Evolutionary conservation across 1,284 basidiomycete species (phyloP).

Genomic region (Ganoderma boninense): DNA sequence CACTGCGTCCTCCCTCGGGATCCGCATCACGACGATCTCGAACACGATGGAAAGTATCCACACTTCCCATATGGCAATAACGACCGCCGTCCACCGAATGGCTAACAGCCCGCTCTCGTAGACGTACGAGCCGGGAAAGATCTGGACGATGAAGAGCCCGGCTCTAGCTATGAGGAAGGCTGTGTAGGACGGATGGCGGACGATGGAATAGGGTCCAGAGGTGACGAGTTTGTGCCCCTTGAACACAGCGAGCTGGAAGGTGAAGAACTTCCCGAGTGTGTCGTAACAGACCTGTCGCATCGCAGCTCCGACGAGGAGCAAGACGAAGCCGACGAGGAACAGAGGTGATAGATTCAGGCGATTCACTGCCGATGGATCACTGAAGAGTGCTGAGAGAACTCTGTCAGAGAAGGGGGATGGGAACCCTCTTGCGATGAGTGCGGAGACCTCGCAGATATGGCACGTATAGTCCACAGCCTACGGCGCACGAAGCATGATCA

Average conservation of each 20-base stretch:
- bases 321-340: conserved; percentile 1
- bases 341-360: not conserved
- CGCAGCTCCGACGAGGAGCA: not conserved
- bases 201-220: not conserved
- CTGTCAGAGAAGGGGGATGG: not conserved
- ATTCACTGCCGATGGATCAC: not conserved
- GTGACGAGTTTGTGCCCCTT: conserved; percentile 1
- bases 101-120: conserved; percentile 17
- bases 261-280: not conserved
- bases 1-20: conserved; percentile 13
- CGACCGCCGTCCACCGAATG: not conserved
- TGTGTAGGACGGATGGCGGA: not conserved
- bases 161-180: not conserved
- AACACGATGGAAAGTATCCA: conserved; percentile 2
- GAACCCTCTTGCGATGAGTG: not conserved
- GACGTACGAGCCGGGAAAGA: conserved; percentile 15
- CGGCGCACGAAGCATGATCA: not conserved
- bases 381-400: not conserved
- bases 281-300: not conserved
- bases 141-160: conserved; percentile 1
- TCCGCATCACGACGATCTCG: not conserved
- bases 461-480: not conserved
- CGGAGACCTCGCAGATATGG: not conserved
- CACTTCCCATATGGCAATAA: not conserved
- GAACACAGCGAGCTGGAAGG: not conserved